Base-by-base conservation (phyloP, 768 basidiomycete species). In the Hortiboletus flavorubellus region DNA sequence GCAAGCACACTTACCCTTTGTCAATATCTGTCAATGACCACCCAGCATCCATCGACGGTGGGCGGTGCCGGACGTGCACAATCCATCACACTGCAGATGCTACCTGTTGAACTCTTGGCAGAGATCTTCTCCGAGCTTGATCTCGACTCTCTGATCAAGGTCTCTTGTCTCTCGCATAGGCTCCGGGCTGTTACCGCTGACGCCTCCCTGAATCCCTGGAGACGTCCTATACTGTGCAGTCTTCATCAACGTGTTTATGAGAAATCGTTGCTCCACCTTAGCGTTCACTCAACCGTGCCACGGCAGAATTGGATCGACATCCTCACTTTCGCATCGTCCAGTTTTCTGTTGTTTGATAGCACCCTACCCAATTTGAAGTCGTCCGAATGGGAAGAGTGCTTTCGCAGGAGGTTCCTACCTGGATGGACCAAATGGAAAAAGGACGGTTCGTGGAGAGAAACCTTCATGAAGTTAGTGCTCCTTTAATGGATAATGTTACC, bases 281-380 rank as follows among this genome's bases (percentile, higher is more conserved):
- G 85, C 61, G 79, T 87, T 33, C 82, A 82, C 33, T 72, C 72
- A 34, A 82, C 73, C 35, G 85, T 91, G 1, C 89, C 90, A 5
- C 77, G 86, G 44, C 83, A 86, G 51, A 92, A 91, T 64, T 92
- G 87, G 86, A 78, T 92, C 47, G 86, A 89, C 53, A 84, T 91
- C 34, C 67, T 91, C 47, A 78, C 79, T n/a, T 69, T 83, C 15
- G 90, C 85, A 12, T 71, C 73, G 30, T 76, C 89, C 0, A 64
- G 75, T 5, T 89, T 84, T 68, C 75, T 92, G 38, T 73, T 91
- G 8, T 86, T 82, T 62, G 80, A 88, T 42, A 75, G 82, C 26
- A 85, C 86, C 8, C 69, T 89, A 33, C 90, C 90, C 8, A 85
- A 87, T 63, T 72, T 91, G 58, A 80, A 71, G 59, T 74, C 81